Evolutionary conservation across 2,329 filamentous ascomycete genomes (phyloP).

Genomic region (Botrytis sinoallii): DNA sequence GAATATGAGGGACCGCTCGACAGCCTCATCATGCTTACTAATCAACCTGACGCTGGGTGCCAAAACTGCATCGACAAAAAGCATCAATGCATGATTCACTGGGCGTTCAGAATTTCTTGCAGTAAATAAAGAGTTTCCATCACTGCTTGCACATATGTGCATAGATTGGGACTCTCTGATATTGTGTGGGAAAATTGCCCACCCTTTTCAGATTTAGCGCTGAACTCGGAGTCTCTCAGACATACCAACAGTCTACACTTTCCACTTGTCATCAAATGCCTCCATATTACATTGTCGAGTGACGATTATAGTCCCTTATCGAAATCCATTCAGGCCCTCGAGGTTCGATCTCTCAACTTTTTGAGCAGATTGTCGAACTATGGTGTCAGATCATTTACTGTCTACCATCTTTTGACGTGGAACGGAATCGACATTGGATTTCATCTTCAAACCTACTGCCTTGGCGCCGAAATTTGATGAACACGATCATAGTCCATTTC

Average conservation of each 20-base stretch:
- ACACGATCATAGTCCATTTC: background rate
- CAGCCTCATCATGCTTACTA: constrained; percentile 3
- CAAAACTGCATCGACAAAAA: background rate
- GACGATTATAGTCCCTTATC: background rate
- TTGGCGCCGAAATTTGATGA: background rate
- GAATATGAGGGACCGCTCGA: background rate
- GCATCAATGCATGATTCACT: background rate
- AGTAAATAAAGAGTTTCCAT: background rate
- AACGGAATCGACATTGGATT: background rate
- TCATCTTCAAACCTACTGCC: background rate
- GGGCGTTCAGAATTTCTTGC: background rate
- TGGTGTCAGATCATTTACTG: background rate
- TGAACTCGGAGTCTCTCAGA: background rate
- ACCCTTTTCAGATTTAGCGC: background rate
- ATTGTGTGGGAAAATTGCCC: background rate
- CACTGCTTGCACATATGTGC: background rate
- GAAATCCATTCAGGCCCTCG: background rate
- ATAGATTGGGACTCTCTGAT: background rate
- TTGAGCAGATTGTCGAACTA: background rate
- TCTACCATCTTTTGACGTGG: background rate
- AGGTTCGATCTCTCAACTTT: background rate
- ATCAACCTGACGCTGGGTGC: background rate
- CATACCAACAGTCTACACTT: background rate
- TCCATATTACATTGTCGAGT: background rate
- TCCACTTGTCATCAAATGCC: background rate